These are phyloP conservation scores for Metschnikowia sp. DNA, from an alignment of 805 yeast species.

Conservation along the genomic window DNA sequence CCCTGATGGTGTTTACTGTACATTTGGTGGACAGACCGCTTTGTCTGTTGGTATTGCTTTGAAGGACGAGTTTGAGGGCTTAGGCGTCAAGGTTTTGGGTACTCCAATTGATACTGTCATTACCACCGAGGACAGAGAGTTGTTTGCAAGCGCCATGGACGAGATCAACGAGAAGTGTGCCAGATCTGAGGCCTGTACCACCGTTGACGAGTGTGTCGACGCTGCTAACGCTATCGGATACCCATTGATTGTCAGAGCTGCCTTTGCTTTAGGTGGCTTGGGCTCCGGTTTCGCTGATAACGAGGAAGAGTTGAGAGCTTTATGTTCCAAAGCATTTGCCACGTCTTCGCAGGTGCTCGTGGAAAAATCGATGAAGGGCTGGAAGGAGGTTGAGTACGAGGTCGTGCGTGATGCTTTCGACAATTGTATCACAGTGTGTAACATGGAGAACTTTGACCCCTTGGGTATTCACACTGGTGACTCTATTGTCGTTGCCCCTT, in stretches of 20 bases:
- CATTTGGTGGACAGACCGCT: constrained; percentile 99
- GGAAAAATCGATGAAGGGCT: constrained; percentile 96
- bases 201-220: constrained; percentile 73
- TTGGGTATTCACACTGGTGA: constrained; percentile 99
- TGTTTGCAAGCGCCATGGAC: constrained; percentile 91
- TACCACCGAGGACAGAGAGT: constrained; percentile 97
- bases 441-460: constrained; percentile 99
- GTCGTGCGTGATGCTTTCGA: constrained; percentile 97
- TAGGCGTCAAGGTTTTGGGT: constrained; percentile 95
- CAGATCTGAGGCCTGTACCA: constrained; percentile 78
- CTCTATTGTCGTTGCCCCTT: constrained; percentile 97
- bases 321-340: constrained; percentile 91
- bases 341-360: constrained; percentile 94
- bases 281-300: constrained; percentile 97
- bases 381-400: constrained; percentile 99
- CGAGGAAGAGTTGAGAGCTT: constrained; percentile 72
- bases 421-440: constrained; percentile 98
- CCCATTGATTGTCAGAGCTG: constrained; percentile 97
- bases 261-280: constrained; percentile 94
- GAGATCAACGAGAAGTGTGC: constrained; percentile 97
- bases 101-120: constrained; percentile 94
- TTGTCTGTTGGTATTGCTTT: constrained; percentile 91
- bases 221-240: constrained; percentile 87
- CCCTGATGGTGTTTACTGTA: constrained; percentile 95
- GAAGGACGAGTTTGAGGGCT: constrained; percentile 88